phyloP scores from a whole-genome alignment of 2,329 filamentous ascomycete genomes.

The Triangularia verruculosa region DNA sequence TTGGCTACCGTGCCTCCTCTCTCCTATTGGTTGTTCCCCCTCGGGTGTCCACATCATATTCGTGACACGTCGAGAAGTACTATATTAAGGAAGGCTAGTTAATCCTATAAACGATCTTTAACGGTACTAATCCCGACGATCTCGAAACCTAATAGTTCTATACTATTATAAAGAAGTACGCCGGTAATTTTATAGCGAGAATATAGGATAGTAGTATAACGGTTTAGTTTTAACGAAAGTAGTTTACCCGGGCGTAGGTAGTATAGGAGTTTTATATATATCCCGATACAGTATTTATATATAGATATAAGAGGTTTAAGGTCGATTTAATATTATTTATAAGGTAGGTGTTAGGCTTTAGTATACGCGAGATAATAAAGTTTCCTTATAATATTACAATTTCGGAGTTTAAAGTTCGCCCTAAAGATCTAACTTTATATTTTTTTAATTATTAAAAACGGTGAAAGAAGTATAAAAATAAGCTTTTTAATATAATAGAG shows the following conservation, averaged over 20 bases:
- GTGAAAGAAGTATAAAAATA: not conserved
- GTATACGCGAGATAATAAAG: not conserved
- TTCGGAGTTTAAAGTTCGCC: not conserved
- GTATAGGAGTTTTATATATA: constrained; percentile 21
- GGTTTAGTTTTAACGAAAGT: constrained; percentile 6
- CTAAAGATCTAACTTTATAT: not conserved
- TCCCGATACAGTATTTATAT: constrained; percentile 17
- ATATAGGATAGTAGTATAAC: not conserved
- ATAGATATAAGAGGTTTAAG: constrained; percentile 8
- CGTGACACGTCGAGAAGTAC: constrained; percentile 12
- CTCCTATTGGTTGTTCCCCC: no score
- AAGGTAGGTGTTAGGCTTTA: not conserved
- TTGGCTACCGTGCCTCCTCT: no score
- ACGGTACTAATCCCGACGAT: not conserved
- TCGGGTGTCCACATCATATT: no score
- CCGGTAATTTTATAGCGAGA: not conserved
- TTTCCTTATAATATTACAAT: not conserved
- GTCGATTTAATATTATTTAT: constrained; percentile 9
- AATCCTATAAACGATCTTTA: not conserved
- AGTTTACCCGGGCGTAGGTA: constrained; percentile 18
- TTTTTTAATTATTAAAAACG: constrained; percentile 11
- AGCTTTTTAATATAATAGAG: not conserved
- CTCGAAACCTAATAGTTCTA: not conserved
- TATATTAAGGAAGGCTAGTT: constrained; percentile 1
- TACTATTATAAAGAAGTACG: not conserved